Base-by-base conservation (phyloP, 129 eudicot species). In the Flaveria brownii region DNA sequence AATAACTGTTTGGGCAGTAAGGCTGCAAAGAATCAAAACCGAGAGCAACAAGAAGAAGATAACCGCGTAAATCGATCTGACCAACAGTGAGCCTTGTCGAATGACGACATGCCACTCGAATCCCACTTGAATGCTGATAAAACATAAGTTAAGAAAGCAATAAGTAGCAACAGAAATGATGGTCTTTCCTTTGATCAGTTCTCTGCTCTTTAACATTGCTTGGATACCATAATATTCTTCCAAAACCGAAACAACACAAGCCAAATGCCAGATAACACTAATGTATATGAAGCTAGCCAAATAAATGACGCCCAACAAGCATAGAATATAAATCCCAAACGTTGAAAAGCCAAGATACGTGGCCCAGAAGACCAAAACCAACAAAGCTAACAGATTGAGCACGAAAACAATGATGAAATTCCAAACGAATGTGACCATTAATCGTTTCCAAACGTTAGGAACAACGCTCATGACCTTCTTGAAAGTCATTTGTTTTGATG, bases 381-480 rank as follows among this genome's bases (percentile, higher is more conserved):
- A 5, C 14, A 82, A 52, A 13, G 79, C 74, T 6, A 69, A 47
- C 13, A 84, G 16, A 63, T 84, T 87, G 22, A 52, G 78, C 1
- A 33, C 72, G 16, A 84, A 76, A 59, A 84, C 30, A 42, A 82
- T 50, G 71, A 71, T 11, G 59, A 82, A 79, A 33, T 74, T 84
- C 73, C 91, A 87, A n/a, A 87, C 22, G 12, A 82, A 87, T 5
- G 91, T 87, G 79, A 84, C 68, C 85, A 84, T 70, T n/a, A 87
- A 77, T 59, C 88, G 76, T 43, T 82, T 84, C 91, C 88, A 87
- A 64, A 87, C 74, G 39, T 33, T 33, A 0, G 39, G 39, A 33
- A 33, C 39, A 33, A 33, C 39, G 39, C 39, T 33, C 39, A 87
- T 75, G 18, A 82, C 75, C 23, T 82, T 79, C 78, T 80, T 75